Percentiles rank a stretch among this genome's conserved stretches.
These are phyloP conservation scores for Kodamaea suecica DNA, from an alignment of 1,139 yeast genomes.

Conservation along the genomic window DNA sequence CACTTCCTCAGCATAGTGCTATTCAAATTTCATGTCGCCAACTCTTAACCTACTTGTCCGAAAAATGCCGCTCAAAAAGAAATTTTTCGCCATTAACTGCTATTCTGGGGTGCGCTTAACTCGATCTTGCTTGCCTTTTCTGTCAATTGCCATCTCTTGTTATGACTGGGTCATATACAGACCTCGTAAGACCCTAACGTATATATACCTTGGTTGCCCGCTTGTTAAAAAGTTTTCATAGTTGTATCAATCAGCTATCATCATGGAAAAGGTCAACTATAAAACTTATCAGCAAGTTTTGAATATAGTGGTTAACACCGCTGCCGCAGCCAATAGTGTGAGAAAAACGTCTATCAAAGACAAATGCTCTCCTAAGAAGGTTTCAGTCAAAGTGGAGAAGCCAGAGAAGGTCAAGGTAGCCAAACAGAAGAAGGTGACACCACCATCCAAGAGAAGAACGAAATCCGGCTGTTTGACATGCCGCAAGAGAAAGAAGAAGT, in stretches of 20 bases:
- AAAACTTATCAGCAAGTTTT: conserved; percentile 45
- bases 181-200: too few relatives aligned
- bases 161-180: neutral
- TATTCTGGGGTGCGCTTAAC: neutral
- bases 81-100: conserved; percentile 1
- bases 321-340: neutral
- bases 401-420: conserved; percentile 2
- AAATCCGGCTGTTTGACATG: conserved; percentile 78
- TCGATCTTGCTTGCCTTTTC: conserved; percentile 15
- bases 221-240: conserved; percentile 5
- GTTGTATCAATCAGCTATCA: conserved; percentile 1
- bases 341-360: neutral
- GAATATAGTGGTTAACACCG: conserved; percentile 28
- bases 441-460: conserved; percentile 45
- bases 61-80: too few relatives aligned
- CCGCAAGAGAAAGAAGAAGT: conserved; percentile 65
- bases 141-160: conserved; percentile 3
- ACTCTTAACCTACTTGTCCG: too few relatives aligned
- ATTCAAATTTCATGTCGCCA: too few relatives aligned
- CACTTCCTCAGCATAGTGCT: too few relatives aligned
- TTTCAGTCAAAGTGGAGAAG: conserved; percentile 11
- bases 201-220: too few relatives aligned
- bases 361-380: conserved; percentile 9
- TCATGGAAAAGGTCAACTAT: conserved; percentile 23
- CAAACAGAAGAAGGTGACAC: conserved; percentile 9